A percentile compares a stretch with the other conserved stretches of the same genome.
These are phyloP conservation scores for Hyaloscypha bicolor DNA, from an alignment of 495 filamentous ascomycete species.

Conservation along the genomic window DNA sequence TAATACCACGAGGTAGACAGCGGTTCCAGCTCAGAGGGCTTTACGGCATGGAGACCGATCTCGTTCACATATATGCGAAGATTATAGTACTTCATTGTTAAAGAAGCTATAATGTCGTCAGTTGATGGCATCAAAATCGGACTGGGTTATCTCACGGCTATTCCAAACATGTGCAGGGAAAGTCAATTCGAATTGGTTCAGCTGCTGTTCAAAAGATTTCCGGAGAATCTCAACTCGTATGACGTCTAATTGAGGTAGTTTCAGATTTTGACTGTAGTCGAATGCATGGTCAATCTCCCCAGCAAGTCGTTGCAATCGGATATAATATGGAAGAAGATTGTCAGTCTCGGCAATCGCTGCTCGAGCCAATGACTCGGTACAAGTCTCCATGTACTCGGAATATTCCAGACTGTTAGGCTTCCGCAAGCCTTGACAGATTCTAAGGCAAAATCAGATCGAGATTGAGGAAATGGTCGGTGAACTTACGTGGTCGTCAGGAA, in stretches of 20 bases:
- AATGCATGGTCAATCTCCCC: slow-evolving; percentile 28
- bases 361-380: slow-evolving; percentile 10
- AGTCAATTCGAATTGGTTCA: slow-evolving; percentile 15
- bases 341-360: slow-evolving; percentile 18
- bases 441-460: background rate
- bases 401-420: slow-evolving; percentile 27
- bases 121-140: background rate
- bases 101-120: slow-evolving; percentile 16
- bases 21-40: background rate
- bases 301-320: slow-evolving; percentile 23
- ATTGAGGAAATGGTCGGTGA: background rate
- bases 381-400: slow-evolving; percentile 21
- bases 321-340: slow-evolving; percentile 22
- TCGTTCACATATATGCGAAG: slow-evolving; percentile 28
- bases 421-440: slow-evolving; percentile 17
- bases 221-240: slow-evolving; percentile 22
- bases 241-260: slow-evolving; percentile 12
- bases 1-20: slow-evolving; percentile 22
- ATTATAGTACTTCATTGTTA: slow-evolving; percentile 17
- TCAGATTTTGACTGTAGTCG: slow-evolving; percentile 9
- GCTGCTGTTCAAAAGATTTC: slow-evolving; percentile 21
- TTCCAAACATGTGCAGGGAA: slow-evolving; percentile 25
- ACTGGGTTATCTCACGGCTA: slow-evolving; percentile 21
- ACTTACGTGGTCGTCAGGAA: slow-evolving; percentile 36
- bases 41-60: slow-evolving; percentile 19